A percentile compares a stretch with the other conserved stretches of the same genome.
These are phyloP conservation scores for Herpetomonas tarakana DNA, from an alignment of 208 protist species.

Conservation along the genomic window DNA sequence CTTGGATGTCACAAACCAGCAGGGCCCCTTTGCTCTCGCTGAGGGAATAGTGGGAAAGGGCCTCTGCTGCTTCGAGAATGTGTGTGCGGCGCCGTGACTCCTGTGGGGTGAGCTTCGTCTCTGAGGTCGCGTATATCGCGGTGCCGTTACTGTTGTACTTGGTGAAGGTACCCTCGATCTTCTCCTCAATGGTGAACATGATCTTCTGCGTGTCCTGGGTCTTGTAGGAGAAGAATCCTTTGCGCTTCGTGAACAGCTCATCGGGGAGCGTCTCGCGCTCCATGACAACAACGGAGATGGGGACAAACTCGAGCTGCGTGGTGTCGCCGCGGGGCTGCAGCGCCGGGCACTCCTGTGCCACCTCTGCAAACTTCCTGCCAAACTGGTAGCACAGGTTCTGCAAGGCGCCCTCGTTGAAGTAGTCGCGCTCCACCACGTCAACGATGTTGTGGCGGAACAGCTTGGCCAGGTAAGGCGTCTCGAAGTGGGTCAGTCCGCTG, in stretches of 20 bases:
- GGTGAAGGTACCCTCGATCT: constrained; percentile 56
- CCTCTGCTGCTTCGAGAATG: constrained; percentile 71
- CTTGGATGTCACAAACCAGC: constrained; percentile 75
- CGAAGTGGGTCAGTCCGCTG: constrained; percentile 10
- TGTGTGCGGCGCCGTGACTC: constrained; percentile 20
- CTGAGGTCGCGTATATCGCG: constrained; percentile 45
- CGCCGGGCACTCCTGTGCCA: constrained; percentile 9
- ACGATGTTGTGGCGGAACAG: constrained; percentile 61
- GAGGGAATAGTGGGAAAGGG: constrained; percentile 74
- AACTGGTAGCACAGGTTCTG: constrained; percentile 63
- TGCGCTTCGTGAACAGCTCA: constrained; percentile 25
- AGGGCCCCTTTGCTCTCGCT: constrained; percentile 34
- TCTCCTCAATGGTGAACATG: constrained; percentile 67
- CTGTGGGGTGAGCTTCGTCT: constrained; percentile 22
- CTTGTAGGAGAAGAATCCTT: constrained; percentile 68
- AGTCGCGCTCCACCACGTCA: constrained; percentile 67
- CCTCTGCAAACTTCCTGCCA: constrained; percentile 47
- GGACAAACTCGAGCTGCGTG: constrained; percentile 27
- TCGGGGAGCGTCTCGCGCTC: constrained; percentile 32
- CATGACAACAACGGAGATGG: constrained; percentile 42
- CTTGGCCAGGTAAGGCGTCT: constrained; percentile 57
- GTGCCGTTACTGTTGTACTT: constrained; percentile 88
- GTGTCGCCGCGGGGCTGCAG: constrained; percentile 19
- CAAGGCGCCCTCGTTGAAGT: constrained; percentile 61
- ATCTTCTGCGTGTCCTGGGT: constrained; percentile 47